Conservation (phyloP, 176 grass and related monocot species). For the Neostapfia colusana region DNA sequence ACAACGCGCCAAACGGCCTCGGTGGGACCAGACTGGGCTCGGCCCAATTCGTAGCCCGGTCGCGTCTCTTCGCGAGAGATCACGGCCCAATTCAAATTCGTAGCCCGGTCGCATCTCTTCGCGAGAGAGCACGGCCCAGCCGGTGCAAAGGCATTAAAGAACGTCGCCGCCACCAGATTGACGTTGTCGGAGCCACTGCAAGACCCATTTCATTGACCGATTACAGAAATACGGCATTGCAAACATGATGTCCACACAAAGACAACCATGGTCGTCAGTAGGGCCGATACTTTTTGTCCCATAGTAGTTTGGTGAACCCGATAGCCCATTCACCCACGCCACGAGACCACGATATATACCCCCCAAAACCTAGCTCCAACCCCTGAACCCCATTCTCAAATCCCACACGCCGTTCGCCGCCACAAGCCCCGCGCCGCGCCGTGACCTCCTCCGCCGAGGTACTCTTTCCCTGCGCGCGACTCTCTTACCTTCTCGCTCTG, state of each 20-base stretch:
- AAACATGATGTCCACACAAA: no score
- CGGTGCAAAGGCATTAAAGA: no score
- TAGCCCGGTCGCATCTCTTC: no score
- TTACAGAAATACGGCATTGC: no score
- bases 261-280: no score
- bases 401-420: not conserved
- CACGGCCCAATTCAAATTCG: no score
- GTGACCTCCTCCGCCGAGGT: not conserved
- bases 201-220: no score
- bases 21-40: not conserved
- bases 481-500: not conserved
- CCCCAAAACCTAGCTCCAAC: not conserved
- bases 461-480: not conserved
- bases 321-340: not conserved
- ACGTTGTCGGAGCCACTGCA: no score
- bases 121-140: no score
- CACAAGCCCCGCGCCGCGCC: not conserved
- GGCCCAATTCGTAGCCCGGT: no score
- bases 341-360: not conserved
- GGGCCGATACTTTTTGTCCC: not conserved
- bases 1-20: not conserved
- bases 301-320: not conserved
- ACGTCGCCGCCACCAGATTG: no score
- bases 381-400: not conserved
- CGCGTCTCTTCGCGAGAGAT: no score